phyloP scores from a whole-genome alignment of 2,329 filamentous ascomycete species.

The Torrubiella hemipterigena region DNA sequence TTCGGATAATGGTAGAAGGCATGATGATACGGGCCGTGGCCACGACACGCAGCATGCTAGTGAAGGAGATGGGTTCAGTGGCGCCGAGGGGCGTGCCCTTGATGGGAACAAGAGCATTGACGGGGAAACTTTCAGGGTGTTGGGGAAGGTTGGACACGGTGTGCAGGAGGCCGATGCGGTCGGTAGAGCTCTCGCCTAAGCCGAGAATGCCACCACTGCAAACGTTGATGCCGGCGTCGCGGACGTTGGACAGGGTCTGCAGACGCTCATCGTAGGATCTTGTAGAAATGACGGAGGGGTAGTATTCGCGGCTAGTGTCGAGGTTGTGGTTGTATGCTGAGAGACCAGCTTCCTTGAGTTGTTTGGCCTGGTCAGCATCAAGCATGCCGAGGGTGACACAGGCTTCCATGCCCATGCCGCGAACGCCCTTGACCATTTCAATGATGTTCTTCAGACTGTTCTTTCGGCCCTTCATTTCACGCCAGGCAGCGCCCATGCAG shows the following conservation, averaged over 20 bases:
- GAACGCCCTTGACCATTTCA: constrained; percentile 73
- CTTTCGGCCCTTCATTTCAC: constrained; percentile 86
- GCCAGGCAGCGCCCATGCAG: constrained; percentile 92
- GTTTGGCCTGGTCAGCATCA: constrained; percentile 64
- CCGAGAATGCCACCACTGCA: constrained; percentile 85
- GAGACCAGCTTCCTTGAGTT: constrained; percentile 72
- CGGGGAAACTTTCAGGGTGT: constrained; percentile 84
- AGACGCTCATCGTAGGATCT: constrained; percentile 79
- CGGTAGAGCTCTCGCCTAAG: constrained; percentile 64
- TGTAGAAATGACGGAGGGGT: constrained; percentile 76
- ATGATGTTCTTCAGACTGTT: constrained; percentile 74
- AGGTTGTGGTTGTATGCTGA: constrained; percentile 94
- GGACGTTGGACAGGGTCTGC: constrained; percentile 65
- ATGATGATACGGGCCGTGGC: constrained; percentile 75
- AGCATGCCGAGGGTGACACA: constrained; percentile 96
- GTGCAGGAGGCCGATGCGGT: constrained; percentile 73
- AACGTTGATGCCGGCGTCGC: constrained; percentile 78
- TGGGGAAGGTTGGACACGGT: constrained; percentile 69
- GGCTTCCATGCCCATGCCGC: constrained; percentile 74
- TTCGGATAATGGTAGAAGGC: constrained; percentile 74
- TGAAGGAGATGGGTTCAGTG: constrained; percentile 59
- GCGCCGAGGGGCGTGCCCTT: constrained; percentile 79
- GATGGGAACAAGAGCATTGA: constrained; percentile 84
- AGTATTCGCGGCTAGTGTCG: constrained; percentile 81
- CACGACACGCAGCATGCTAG: constrained; percentile 69